Evolutionary conservation across 441 rosid species (phyloP).

Genomic region (Theobroma grandiflorum): DNA sequence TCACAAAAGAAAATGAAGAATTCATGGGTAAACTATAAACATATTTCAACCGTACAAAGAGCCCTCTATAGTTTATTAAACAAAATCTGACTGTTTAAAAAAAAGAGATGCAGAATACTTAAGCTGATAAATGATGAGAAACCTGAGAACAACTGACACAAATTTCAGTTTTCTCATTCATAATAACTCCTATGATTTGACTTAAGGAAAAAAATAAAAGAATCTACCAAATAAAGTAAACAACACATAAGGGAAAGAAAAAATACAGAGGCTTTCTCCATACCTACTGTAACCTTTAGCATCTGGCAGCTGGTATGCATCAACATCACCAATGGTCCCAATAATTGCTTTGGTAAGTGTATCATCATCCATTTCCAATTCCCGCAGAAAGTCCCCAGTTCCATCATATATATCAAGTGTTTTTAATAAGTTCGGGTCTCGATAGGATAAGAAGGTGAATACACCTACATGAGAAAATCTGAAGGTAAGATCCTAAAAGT

Average conservation of each 20-base stretch:
- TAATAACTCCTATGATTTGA: not conserved
- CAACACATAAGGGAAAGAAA: not conserved
- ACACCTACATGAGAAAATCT: slow-evolving; percentile 60
- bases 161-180: not conserved
- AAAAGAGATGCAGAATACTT: not conserved
- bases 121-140: not conserved
- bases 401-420: slow-evolving; percentile 85
- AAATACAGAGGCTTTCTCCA: slow-evolving; percentile 14
- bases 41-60: not conserved
- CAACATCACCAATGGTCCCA: slow-evolving; percentile 94
- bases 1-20: not conserved
- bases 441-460: slow-evolving; percentile 89
- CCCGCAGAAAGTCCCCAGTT: slow-evolving; percentile 82
- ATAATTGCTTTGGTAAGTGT: slow-evolving; percentile 89
- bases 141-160: not conserved
- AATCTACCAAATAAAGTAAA: not conserved
- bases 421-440: slow-evolving; percentile 93
- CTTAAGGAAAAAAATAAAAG: not conserved
- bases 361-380: slow-evolving; percentile 78
- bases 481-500: slow-evolving; percentile 23
- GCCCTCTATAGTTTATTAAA: not conserved
- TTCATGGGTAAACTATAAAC: not conserved
- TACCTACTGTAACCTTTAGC: slow-evolving; percentile 98
- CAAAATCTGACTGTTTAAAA: not conserved
- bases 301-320: slow-evolving; percentile 96